phyloP scores from a whole-genome alignment of 2,329 filamentous ascomycete species.

The Diaporthe citrichinensis region DNA sequence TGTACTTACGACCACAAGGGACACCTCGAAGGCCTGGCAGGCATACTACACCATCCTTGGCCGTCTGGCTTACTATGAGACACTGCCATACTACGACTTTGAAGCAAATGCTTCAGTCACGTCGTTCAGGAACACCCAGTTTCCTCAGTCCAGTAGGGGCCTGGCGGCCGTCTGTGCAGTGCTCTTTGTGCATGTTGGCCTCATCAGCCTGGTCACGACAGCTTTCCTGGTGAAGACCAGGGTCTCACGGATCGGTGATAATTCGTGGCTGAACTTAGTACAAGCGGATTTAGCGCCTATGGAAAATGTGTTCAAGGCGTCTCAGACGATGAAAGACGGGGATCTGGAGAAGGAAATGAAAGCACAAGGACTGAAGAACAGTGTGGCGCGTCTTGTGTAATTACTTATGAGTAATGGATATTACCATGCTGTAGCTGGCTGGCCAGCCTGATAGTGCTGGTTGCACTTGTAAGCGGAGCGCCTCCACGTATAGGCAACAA shows the following conservation, averaged over 20 bases:
- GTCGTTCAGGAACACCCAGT: not conserved
- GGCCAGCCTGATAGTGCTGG: too few relatives aligned
- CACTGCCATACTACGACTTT: not conserved
- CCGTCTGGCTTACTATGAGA: constrained; percentile 1
- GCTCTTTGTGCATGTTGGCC: not conserved
- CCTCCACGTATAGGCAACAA: too few relatives aligned
- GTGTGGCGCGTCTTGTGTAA: not conserved
- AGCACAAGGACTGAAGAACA: not conserved
- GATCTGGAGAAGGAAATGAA: not conserved
- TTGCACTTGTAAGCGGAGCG: too few relatives aligned
- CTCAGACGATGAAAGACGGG: not conserved
- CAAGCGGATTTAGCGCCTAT: not conserved
- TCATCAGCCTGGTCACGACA: not conserved
- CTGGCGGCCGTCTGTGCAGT: not conserved
- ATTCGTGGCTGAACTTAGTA: not conserved
- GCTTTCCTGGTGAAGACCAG: not conserved
- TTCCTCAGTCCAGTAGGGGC: not conserved
- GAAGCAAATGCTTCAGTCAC: not conserved
- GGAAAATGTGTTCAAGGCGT: not conserved
- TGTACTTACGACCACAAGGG: not conserved
- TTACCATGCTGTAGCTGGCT: too few relatives aligned
- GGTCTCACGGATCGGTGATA: not conserved
- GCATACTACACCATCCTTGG: not conserved
- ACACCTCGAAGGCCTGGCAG: not conserved
- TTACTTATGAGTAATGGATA: not conserved